Percentiles rank a stretch among this genome's conserved stretches.
Conservation (phyloP, 1,284 basidiomycete genomes). For the Paramarasmius palmivorus region DNA sequence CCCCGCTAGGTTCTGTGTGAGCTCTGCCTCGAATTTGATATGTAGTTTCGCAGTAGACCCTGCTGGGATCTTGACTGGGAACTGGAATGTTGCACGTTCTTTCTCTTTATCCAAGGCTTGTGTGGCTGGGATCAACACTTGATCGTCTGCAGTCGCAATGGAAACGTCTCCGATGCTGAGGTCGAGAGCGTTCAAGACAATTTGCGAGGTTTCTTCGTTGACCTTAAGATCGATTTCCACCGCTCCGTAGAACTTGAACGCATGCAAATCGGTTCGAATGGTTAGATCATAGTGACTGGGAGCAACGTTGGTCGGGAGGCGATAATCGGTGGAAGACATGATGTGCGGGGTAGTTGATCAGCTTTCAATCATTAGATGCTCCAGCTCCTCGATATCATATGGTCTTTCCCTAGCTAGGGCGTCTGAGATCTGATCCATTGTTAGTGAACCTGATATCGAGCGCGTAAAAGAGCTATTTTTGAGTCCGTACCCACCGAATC, state of each 20-base stretch:
- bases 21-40: slow-evolving; percentile 46
- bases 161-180: slow-evolving; percentile 45
- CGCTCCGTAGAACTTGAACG: slow-evolving; percentile 76
- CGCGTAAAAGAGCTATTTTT: too few relatives aligned
- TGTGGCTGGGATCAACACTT: slow-evolving; percentile 23
- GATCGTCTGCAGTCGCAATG: not conserved
- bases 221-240: slow-evolving; percentile 47
- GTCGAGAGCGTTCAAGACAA: slow-evolving; percentile 62
- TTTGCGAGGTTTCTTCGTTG: slow-evolving; percentile 53
- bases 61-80: slow-evolving; percentile 40
- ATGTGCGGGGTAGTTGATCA: too few relatives aligned
- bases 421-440: too few relatives aligned
- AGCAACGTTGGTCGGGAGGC: slow-evolving; percentile 2
- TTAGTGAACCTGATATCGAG: too few relatives aligned
- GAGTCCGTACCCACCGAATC: too few relatives aligned
- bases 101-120: slow-evolving; percentile 50
- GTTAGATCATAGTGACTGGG: slow-evolving; percentile 2
- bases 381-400: too few relatives aligned
- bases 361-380: too few relatives aligned
- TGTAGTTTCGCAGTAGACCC: slow-evolving; percentile 49
- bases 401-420: too few relatives aligned
- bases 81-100: slow-evolving; percentile 52
- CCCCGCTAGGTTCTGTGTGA: slow-evolving; percentile 57
- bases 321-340: not conserved
- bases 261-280: slow-evolving; percentile 53